Evolutionary conservation across 106 monocot species (phyloP).

Genomic region (Acorus calamus): DNA sequence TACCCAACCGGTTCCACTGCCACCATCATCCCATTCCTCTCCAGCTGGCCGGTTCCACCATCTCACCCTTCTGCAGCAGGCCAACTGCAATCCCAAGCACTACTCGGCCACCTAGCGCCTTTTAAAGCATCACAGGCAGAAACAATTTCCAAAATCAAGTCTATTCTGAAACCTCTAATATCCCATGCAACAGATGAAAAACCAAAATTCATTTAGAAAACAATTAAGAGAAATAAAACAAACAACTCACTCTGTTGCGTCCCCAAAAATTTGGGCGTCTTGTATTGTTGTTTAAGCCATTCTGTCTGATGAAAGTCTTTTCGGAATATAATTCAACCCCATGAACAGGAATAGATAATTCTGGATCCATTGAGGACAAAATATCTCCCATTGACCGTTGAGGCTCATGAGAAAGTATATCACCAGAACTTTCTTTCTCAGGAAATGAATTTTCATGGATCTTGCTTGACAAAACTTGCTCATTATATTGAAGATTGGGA

Average conservation of each 20-base stretch:
- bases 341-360: slow-evolving; percentile 40
- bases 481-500: slow-evolving; percentile 17
- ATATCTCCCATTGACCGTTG: slow-evolving; percentile 81
- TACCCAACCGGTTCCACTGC: too few species aligned
- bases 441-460: slow-evolving; percentile 20
- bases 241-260: slow-evolving; percentile 16
- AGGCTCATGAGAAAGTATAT: slow-evolving; percentile 35
- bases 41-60: too few species aligned
- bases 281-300: slow-evolving; percentile 32
- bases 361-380: slow-evolving; percentile 72
- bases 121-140: too few species aligned
- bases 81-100: too few species aligned
- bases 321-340: slow-evolving; percentile 41
- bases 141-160: not conserved
- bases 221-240: not conserved
- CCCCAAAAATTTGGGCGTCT: slow-evolving; percentile 13
- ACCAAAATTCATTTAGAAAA: not conserved
- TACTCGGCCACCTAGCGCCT: too few species aligned
- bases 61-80: too few species aligned
- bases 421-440: slow-evolving; percentile 37
- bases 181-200: not conserved
- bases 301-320: slow-evolving; percentile 39
- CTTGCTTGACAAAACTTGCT: slow-evolving; percentile 29
- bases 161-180: too few species aligned
- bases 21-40: too few species aligned